These are phyloP conservation scores for Striga hermonthica DNA, from an alignment of 305 asterid species.

Conservation along the genomic window DNA sequence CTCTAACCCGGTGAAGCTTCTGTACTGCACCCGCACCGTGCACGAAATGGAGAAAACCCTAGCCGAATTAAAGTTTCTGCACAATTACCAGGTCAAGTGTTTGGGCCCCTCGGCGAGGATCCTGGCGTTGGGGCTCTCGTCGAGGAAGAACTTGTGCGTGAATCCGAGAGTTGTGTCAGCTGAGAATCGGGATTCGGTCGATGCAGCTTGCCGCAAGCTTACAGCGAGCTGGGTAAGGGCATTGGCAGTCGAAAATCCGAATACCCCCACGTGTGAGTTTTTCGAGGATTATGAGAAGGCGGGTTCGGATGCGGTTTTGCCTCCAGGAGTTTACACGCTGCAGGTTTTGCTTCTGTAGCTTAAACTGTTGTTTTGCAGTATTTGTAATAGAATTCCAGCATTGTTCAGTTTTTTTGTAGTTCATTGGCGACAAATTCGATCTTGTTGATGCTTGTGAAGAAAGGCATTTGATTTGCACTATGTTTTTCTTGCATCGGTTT, in stretches of 20 bases:
- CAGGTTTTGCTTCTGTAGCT: constrained; percentile 49
- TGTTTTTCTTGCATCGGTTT: neutral
- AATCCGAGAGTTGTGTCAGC: constrained; percentile 77
- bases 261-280: constrained; percentile 65
- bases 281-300: constrained; percentile 80
- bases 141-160: constrained; percentile 90
- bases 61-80: constrained; percentile 74
- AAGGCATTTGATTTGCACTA: neutral
- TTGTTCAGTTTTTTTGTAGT: too few relatives aligned
- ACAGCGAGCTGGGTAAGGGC: constrained; percentile 95
- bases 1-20: constrained; percentile 65
- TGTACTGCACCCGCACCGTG: constrained; percentile 94
- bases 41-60: constrained; percentile 99
- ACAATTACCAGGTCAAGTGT: constrained; percentile 67
- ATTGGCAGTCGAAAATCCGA: constrained; percentile 67
- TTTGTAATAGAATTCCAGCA: too few relatives aligned
- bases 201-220: constrained; percentile 89
- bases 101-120: constrained; percentile 66
- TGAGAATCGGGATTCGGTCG: constrained; percentile 93
- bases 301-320: constrained; percentile 75
- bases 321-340: constrained; percentile 93
- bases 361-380: neutral
- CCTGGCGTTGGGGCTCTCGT: constrained; percentile 82
- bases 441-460: too few relatives aligned
- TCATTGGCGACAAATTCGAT: too few relatives aligned